Evolutionary conservation across 345 rosid species (phyloP), one percentile per base, ranked within the genome.

Genomic region (Mangifera indica): DNA sequence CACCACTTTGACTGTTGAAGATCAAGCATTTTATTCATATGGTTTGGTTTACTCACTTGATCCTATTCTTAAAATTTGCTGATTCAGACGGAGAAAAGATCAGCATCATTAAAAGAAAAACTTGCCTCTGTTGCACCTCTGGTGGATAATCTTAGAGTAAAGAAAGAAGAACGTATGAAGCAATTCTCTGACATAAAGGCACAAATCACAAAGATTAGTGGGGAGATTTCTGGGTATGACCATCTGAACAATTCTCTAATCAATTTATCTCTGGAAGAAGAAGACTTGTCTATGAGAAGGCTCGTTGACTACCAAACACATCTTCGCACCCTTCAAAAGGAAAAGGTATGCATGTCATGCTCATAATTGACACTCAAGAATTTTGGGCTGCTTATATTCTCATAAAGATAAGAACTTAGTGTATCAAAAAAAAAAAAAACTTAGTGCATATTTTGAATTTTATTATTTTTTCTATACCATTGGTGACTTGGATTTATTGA

Each of bases 201-300:
- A 0, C 99, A 92, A 72, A 87, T 95, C 66, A 97, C 91, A 51
- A 95, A 88, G 82, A 92, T 95, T 32, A 83, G 84, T 52, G 86
- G 88, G 1, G 99, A 95, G 80, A 90, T 95, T 64, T 88, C 91
- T 65, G 98, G 91, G 54, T 92, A 81, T 62, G 78, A 75, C 79
- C 72, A 81, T 73, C 72, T 81, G 26, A 84, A 46, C 77, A 84
- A 74, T 71, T 17, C 78, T 25, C 49, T 82, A 72, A 73, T 71
- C 74, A 77, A 70, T 78, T 74, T 87, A 64, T 71, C 86, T 61
- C 76, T 89, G n/a, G 86, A 86, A 69, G 98, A 93, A 71, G 87
- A 89, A 51, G 99, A 92, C 83, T 85, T 95, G 81, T 87, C 99
- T 0, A 25, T 87, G 13, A 85, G 99, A 70, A 92, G 80, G 87